A percentile compares a stretch with the other conserved stretches of the same genome.
Evolutionary conservation across 2,329 filamentous ascomycete genomes (phyloP).

Genomic region (Chaetomium globosum): DNA sequence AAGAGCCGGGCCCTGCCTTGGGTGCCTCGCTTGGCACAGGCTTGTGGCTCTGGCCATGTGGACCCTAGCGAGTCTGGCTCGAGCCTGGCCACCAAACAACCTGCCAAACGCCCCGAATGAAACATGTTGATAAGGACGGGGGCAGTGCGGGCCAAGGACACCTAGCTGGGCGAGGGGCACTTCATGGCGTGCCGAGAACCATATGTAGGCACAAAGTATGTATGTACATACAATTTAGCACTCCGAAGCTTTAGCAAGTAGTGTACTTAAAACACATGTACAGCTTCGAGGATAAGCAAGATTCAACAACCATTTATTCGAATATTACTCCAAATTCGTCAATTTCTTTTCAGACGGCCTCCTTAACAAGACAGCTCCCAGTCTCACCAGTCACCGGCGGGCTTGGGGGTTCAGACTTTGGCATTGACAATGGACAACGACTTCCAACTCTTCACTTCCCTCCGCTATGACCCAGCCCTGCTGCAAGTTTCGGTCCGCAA

Average conservation of each 20-base stretch:
- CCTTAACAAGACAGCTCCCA: neutral
- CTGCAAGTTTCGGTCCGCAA: conserved; percentile 45
- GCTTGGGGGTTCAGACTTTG: neutral
- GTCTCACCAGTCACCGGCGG: neutral
- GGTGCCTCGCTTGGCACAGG: neutral
- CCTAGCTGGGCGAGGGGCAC: neutral
- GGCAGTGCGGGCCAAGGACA: neutral
- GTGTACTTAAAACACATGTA: no score
- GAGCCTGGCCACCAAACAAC: no score
- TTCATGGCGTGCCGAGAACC: no score
- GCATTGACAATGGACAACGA: conserved; percentile 35
- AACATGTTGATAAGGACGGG: neutral
- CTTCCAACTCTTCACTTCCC: conserved; percentile 69
- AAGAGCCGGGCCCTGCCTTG: neutral
- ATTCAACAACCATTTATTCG: no score
- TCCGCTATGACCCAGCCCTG: conserved; percentile 70
- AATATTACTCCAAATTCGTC: no score
- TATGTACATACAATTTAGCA: neutral
- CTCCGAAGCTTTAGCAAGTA: neutral
- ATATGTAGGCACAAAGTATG: no score
- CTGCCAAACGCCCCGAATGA: neutral
- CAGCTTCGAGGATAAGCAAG: no score
- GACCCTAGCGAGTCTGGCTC: no score
- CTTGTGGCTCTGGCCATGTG: neutral
- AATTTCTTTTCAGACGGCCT: neutral